Evolutionary conservation across 306 rosid genomes (phyloP).

Genomic region (Vicia sativa): DNA sequence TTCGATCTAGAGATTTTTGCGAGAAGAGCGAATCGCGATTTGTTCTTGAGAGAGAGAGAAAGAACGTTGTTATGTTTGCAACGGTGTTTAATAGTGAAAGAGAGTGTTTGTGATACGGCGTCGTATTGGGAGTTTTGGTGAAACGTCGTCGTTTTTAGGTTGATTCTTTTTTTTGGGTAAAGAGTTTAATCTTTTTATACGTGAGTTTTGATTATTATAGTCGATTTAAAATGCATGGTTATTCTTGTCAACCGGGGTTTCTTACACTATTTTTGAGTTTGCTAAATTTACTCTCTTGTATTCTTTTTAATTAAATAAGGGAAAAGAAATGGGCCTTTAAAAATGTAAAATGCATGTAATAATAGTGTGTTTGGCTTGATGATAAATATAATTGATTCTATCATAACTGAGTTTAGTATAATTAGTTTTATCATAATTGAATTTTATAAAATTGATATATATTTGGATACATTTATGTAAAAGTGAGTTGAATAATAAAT

Average conservation of each 20-base stretch:
- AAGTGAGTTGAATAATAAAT: too few species aligned
- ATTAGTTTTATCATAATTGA: too few species aligned
- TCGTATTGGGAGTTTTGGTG: background rate
- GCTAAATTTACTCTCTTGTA: background rate
- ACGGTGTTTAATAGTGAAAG: conserved; percentile 16
- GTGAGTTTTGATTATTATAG: background rate
- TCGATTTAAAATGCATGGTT: background rate
- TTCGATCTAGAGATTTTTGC: conserved; percentile 22
- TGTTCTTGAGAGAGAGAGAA: conserved; percentile 15
- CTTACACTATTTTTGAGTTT: conserved; percentile 12
- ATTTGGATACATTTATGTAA: too few species aligned
- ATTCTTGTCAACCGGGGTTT: background rate
- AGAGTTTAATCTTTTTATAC: too few species aligned
- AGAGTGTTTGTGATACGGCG: background rate
- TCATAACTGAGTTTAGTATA: too few species aligned
- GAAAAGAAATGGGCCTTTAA: too few species aligned
- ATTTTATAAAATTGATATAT: too few species aligned
- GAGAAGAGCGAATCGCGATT: conserved; percentile 42
- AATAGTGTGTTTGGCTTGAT: too few species aligned
- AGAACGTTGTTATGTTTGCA: background rate
- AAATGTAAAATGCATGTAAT: too few species aligned
- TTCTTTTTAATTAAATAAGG: background rate
- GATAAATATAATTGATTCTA: too few species aligned
- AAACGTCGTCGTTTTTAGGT: conserved; percentile 4
- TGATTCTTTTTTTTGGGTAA: background rate